phyloP scores from a whole-genome alignment of 768 basidiomycete species.

The Leucocoprinus birnbaumii region DNA sequence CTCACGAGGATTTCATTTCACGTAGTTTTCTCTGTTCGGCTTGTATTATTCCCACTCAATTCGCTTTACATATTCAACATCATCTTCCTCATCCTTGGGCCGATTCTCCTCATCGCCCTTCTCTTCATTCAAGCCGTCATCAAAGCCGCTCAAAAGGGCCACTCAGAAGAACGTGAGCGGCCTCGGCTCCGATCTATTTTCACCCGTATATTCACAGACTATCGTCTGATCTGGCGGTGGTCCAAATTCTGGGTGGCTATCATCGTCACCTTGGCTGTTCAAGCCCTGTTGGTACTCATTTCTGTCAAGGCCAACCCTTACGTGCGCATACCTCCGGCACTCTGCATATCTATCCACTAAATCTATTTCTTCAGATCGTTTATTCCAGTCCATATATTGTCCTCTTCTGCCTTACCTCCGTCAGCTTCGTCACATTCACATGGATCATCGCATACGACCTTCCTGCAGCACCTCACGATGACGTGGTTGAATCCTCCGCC shows the following conservation, averaged over 20 bases:
- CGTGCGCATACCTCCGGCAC: constrained; percentile 38
- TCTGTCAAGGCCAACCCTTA: constrained; percentile 59
- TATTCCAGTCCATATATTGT: constrained; percentile 45
- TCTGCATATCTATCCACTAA: neutral
- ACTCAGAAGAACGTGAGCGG: neutral
- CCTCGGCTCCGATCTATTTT: neutral
- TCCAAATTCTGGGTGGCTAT: constrained; percentile 64
- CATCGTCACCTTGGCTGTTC: constrained; percentile 38
- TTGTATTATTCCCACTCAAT: constrained; percentile 54
- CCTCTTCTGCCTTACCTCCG: constrained; percentile 37
- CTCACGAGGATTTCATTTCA: neutral
- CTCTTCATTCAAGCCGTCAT: constrained; percentile 25
- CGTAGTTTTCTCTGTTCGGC: constrained; percentile 54
- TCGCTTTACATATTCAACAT: constrained; percentile 55
- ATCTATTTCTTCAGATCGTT: constrained; percentile 13
- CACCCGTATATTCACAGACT: constrained; percentile 10
- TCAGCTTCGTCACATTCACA: constrained; percentile 45
- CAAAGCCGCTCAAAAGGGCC: constrained; percentile 1
- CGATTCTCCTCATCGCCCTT: constrained; percentile 48
- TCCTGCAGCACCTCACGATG: constrained; percentile 18
- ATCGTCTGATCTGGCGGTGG: constrained; percentile 42
- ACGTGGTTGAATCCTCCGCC: constrained; percentile 4
- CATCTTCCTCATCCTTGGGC: constrained; percentile 59
- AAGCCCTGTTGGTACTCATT: constrained; percentile 44
- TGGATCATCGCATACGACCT: constrained; percentile 28